Base-by-base conservation (phyloP, 257 asterid species). In the Fraxinus pennsylvanica region DNA sequence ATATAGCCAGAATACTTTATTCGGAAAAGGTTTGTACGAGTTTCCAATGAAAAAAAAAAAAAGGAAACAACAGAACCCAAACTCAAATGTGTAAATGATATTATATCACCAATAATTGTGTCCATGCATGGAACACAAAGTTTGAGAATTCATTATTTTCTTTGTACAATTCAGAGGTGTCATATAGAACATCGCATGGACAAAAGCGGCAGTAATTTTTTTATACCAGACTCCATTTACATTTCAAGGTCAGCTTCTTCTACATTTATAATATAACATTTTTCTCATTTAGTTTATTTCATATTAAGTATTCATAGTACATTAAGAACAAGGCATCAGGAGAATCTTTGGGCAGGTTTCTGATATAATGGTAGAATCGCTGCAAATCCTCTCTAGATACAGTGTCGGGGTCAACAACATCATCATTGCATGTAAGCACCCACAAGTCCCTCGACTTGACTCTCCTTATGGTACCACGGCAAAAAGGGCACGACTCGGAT, bases 401-500 rank as follows among this genome's bases (percentile, higher is more conserved):
- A 0, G 89, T 81, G 1, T 88, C 90, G 0, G 80, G 85, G 81
- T 95, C 96, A 8, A 90, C 90, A 78, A 89, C 91, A 13, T 94
- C 99, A 47, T 90, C 95, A 72, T 84, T 84, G 79, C 91, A 82
- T 0, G 94, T 94, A 45, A 94, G 92, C 74, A 90, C 95, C 99
- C 99, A 94, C 14, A 94, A 87, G 73, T 94, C 99, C 57, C 91
- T 82, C 0, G 97, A 94, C 74, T 81, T 78, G 5, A 94, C 97
- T 79, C 96, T 85, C 80, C 85, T 89, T 71, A 94, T 81, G 43
- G 91, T 90, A 29, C 96, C 97, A 0, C 97, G 96, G 74, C 97
- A 94, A 83, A 92, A 92, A 1, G 99, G 99, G 78, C 97, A 92
- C 5, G 97, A 92, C 78, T 89, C 92, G 0, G 97, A 91, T 85